Evolutionary conservation across 495 filamentous ascomycete species (phyloP).

Genomic region (Mycothermus thermophilus): DNA sequence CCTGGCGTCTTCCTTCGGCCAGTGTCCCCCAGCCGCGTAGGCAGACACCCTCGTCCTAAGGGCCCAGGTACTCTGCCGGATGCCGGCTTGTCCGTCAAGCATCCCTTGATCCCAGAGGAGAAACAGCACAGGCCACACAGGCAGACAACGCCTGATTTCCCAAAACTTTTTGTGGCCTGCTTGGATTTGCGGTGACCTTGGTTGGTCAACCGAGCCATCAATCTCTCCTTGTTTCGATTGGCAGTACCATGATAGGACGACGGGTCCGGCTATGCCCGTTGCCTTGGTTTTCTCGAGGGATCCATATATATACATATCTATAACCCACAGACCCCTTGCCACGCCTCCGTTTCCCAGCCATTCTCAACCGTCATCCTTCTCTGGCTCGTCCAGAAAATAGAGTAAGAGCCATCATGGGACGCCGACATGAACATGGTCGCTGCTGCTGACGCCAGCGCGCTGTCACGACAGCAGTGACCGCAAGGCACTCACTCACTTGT

Average conservation of each 20-base stretch:
- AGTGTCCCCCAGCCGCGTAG: conserved; percentile 13
- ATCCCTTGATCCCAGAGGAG: conserved; percentile 1
- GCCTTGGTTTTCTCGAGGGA: background rate
- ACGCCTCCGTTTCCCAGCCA: background rate
- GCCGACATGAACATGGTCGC: conserved; percentile 1
- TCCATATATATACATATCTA: conserved; percentile 1
- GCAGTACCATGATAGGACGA: conserved; percentile 14
- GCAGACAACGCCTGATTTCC: background rate
- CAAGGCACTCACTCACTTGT: too few species aligned
- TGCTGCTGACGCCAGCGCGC: conserved; percentile 1
- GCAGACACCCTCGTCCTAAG: background rate
- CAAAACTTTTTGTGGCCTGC: background rate
- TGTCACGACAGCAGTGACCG: conserved; percentile 5
- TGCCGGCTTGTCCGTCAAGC: background rate
- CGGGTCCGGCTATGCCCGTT: conserved; percentile 2
- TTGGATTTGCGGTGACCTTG: conserved; percentile 5
- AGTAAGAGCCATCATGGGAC: background rate
- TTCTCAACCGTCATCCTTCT: background rate
- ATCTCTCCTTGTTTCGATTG: background rate
- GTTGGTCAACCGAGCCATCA: conserved; percentile 7
- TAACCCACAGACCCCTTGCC: conserved; percentile 1
- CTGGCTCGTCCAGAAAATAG: background rate
- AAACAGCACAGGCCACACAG: background rate
- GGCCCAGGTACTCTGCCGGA: background rate
- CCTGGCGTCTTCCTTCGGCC: too few species aligned